These are phyloP conservation scores for Peniophora sp. DNA, from an alignment of 1,284 basidiomycete species.

Conservation along the genomic window DNA sequence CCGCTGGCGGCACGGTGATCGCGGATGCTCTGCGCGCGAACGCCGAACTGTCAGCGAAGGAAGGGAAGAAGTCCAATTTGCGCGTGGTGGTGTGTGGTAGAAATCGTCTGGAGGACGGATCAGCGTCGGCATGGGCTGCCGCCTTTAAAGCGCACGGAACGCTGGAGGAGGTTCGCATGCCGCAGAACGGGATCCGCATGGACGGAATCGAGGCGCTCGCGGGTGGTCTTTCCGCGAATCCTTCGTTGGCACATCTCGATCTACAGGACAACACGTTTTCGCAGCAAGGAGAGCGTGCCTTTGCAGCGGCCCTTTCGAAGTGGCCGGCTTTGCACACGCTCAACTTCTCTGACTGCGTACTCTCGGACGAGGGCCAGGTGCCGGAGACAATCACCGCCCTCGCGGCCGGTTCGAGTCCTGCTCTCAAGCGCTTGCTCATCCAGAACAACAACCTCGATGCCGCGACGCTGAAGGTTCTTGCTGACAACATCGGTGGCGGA, in stretches of 20 bases:
- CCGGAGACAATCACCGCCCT: conserved; percentile 59
- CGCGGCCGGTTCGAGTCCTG: conserved; percentile 66
- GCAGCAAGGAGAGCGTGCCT: conserved; percentile 63
- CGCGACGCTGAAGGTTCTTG: conserved; percentile 61
- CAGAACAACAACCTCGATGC: conserved; percentile 89
- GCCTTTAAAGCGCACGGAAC: conserved; percentile 83
- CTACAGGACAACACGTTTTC: conserved; percentile 96
- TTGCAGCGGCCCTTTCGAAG: conserved; percentile 61
- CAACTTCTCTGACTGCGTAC: conserved; percentile 89
- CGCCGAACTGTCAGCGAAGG: conserved; percentile 60
- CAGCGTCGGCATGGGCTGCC: conserved; percentile 76
- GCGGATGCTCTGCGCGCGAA: conserved; percentile 80
- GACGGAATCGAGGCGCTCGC: conserved; percentile 85
- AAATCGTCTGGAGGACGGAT: conserved; percentile 91
- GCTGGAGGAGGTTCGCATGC: conserved; percentile 84
- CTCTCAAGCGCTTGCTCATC: conserved; percentile 70
- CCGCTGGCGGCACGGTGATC: conserved; percentile 80
- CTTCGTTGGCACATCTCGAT: conserved; percentile 73
- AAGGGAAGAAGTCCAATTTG: conserved; percentile 66
- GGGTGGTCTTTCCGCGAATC: conserved; percentile 65
- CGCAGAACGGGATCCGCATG: conserved; percentile 96
- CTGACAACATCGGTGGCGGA: conserved; percentile 54
- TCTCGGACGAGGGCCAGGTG: conserved; percentile 62
- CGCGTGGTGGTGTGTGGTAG: conserved; percentile 87
- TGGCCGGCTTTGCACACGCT: conserved; percentile 75